A percentile compares a stretch with the other conserved stretches of the same genome.
Evolutionary conservation across 345 rosid genomes (phyloP).

Genomic region (Linum tenue): DNA sequence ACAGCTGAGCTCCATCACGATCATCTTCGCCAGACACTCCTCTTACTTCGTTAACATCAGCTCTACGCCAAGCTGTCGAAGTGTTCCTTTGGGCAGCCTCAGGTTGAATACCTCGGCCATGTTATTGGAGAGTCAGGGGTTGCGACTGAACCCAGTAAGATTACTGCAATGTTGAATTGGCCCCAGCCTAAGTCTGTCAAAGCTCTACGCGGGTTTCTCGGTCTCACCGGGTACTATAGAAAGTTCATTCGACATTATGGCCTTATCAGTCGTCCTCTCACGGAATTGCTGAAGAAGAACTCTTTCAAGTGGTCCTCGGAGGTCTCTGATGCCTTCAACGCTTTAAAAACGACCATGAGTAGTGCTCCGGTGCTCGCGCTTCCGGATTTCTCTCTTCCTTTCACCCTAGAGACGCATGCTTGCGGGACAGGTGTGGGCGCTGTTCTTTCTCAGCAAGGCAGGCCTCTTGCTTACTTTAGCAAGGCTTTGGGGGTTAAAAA

Average conservation of each 20-base stretch:
- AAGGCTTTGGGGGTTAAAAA: neutral
- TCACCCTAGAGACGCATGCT: neutral
- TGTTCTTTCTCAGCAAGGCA: neutral
- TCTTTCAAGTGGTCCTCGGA: too few species aligned
- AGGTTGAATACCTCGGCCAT: neutral
- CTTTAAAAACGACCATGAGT: neutral
- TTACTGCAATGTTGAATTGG: neutral
- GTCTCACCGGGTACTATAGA: neutral
- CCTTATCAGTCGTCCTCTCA: too few species aligned
- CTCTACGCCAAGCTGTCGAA: neutral
- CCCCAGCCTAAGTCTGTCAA: neutral
- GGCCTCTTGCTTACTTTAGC: neutral
- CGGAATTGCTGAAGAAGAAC: too few species aligned
- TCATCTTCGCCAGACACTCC: neutral
- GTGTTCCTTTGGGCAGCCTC: neutral
- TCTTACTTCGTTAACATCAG: neutral
- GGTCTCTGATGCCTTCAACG: neutral
- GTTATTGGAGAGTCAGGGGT: neutral
- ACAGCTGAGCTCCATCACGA: neutral
- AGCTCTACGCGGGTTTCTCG: neutral
- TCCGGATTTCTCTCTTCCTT: neutral
- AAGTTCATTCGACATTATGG: too few species aligned
- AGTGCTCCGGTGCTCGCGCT: neutral
- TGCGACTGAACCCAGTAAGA: neutral
- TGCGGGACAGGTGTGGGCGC: neutral